Evolutionary conservation across 129 eudicot genomes (phyloP), one percentile per base, ranked within the genome.

Genomic region (Ambrosia artemisiifolia): DNA sequence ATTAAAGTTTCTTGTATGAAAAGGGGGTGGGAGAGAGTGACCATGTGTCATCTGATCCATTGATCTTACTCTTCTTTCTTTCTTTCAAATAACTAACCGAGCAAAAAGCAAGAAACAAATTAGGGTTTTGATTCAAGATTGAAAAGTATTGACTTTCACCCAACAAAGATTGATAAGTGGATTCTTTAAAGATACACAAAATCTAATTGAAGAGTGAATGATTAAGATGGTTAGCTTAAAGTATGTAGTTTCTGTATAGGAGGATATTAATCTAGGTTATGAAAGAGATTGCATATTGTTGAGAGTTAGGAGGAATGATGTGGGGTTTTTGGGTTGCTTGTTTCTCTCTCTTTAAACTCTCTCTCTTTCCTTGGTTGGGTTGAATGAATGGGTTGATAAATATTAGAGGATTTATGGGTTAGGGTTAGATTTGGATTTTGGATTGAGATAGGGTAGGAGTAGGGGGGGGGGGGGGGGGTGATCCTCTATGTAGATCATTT

Each of bases 1-100:
- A 66, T 86, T 89, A 82, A 89, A 89, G 74, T 86, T 85, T 79
- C 96, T 77, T 2, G 89, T 84, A 63, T 84, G 88, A 71, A 88
- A 86, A 65, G 95, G 85, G 8, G 95, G 95, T 1, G 95, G 95
- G 44, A 88, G 86, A 54, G 87, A 67, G 76, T 88, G 89, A 8
- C 81, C 84, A 7, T 38, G 43, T 6, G 82, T 54, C 36, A 79
- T 83, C 36, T 74, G 90, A 85, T 88, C 95, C 95, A 88, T 88
- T 72, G 40, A 63, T 65, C 60, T 70, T 61, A 44, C 36, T 30
- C 76, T 77, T 77, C 38, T 65, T 42, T n/a, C n/a, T 65, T 36
- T 51, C 59, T 16, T 51, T 47, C n/a, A 47, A 12, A 16, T 8
- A 6, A 18, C 9, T 1, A 73, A 47, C n/a, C 50, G 48, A 18